Conservation (phyloP, 1,139 yeast species). For the Saccharomyces hybrid region DNA sequence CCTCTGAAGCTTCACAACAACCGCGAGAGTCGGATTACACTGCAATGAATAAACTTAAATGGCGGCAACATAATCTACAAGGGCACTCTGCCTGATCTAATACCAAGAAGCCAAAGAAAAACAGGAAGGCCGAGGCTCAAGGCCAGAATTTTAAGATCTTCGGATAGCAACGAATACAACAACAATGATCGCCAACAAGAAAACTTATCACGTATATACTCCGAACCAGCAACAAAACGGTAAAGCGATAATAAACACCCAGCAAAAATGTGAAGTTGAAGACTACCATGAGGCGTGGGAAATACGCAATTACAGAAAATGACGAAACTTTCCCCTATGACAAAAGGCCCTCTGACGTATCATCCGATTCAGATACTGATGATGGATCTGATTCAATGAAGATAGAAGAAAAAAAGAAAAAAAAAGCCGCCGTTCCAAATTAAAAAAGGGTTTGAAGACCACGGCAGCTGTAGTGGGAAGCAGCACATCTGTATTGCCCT, state of each 20-base stretch:
- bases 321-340: constrained; percentile 3
- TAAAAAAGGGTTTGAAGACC: constrained; percentile 13
- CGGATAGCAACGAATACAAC: not conserved
- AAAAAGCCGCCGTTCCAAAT: constrained; percentile 8
- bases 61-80: constrained; percentile 18
- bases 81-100: constrained; percentile 24
- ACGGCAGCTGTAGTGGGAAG: constrained; percentile 13
- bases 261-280: constrained; percentile 15
- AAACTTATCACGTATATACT: not conserved
- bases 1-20: not conserved
- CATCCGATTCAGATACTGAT: not conserved
- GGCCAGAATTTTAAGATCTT: constrained; percentile 9
- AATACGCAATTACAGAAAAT: constrained; percentile 2
- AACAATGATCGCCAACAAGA: not conserved
- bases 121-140: constrained; percentile 15
- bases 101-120: constrained; percentile 20
- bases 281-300: constrained; percentile 19
- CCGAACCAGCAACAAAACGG: constrained; percentile 11
- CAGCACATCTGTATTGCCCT: constrained; percentile 3
- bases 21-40: constrained; percentile 6
- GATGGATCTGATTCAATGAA: constrained; percentile 2
- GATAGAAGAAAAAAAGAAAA: constrained; percentile 10
- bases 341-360: not conserved
- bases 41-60: constrained; percentile 11
- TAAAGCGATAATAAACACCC: constrained; percentile 15